A percentile compares a stretch with the other conserved stretches of the same genome.
Evolutionary conservation across 305 asterid genomes (phyloP).

Genomic region (Plantago coronopus): DNA sequence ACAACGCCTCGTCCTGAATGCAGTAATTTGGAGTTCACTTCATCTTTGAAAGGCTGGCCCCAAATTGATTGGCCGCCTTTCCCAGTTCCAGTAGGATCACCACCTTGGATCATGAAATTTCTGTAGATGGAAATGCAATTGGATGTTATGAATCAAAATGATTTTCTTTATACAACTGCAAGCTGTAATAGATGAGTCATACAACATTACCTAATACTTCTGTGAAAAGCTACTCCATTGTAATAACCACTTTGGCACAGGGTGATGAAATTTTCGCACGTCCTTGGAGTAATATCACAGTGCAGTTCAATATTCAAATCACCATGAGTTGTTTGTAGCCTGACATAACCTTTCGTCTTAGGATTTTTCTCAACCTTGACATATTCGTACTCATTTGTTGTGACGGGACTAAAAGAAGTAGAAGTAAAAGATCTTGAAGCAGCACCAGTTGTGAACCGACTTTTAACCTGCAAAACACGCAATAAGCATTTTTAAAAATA

Average conservation of each 20-base stretch:
- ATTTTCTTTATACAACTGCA: background rate
- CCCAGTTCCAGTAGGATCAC: slow-evolving; percentile 94
- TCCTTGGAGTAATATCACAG: slow-evolving; percentile 88
- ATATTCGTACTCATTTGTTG: slow-evolving; percentile 77
- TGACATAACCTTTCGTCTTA: slow-evolving; percentile 78
- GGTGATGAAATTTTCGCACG: slow-evolving; percentile 90
- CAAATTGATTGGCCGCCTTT: slow-evolving; percentile 89
- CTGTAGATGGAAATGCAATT: slow-evolving; percentile 37
- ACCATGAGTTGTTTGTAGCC: slow-evolving; percentile 90
- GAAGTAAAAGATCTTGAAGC: slow-evolving; percentile 98
- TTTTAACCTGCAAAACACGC: slow-evolving; percentile 64
- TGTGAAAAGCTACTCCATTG: slow-evolving; percentile 82
- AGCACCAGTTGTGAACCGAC: slow-evolving; percentile 92
- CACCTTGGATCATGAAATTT: slow-evolving; percentile 98
- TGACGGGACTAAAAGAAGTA: slow-evolving; percentile 87
- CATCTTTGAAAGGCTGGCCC: slow-evolving; percentile 88
- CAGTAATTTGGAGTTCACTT: slow-evolving; percentile 81
- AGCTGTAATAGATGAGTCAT: slow-evolving; percentile 9
- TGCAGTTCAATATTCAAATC: slow-evolving; percentile 97
- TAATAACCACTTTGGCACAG: slow-evolving; percentile 90
- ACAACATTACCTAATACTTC: slow-evolving; percentile 66
- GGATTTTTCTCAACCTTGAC: slow-evolving; percentile 97
- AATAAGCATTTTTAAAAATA: slow-evolving; percentile 13
- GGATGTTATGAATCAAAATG: slow-evolving; percentile 1
- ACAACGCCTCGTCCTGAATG: slow-evolving; percentile 98